Base-by-base conservation (phyloP, 306 rosid species). In the Vigna angularis region DNA sequence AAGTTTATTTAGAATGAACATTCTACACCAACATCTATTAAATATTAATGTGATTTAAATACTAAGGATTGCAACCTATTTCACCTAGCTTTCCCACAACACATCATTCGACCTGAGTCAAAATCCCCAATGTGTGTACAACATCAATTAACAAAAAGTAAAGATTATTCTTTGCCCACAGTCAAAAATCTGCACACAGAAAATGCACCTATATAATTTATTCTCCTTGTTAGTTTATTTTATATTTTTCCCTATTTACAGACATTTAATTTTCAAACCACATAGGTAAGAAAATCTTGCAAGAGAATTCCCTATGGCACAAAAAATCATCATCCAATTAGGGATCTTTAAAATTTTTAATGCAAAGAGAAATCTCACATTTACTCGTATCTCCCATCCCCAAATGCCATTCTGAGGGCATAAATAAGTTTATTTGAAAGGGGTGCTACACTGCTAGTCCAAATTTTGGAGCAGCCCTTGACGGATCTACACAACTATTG, bases 81-180 rank as follows among this genome's bases (percentile, higher is more conserved):
- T 34, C 10, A 40, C 47, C 13, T 9, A 42, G 47, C 47, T 26
- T 67, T 74, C 72, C 36, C 50, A 26, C 61, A 81, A 62, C 51
- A 81, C 15, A 63, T 22, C 74, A 62, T 48, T 48, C 13, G 18
- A 28, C 14, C 13, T 42, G 38, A 22, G n/a, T 50, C 28, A 28
- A 78, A 61, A 42, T 9, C 72, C 77, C 77, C 61, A 70, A 70
- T 36, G 8, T 20, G 52, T 63, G 58, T 40, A 48, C 2, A 40
- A 38, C 15, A 53, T 38, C 59, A 75, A 69, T 17, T 51, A 59
- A 34, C 22, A 59, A 51, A 57, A 15, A 10, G 62, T 17, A 34
- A 49, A 59, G 14, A 36, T 24, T 17, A 71, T 36, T 63, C 24
- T 18, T 51, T 16, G 20, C 51, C 47, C 45, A 28, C 28, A 26